These are phyloP conservation scores for Sherardia arvensis DNA, from an alignment of 257 asterid species.

Conservation along the genomic window DNA sequence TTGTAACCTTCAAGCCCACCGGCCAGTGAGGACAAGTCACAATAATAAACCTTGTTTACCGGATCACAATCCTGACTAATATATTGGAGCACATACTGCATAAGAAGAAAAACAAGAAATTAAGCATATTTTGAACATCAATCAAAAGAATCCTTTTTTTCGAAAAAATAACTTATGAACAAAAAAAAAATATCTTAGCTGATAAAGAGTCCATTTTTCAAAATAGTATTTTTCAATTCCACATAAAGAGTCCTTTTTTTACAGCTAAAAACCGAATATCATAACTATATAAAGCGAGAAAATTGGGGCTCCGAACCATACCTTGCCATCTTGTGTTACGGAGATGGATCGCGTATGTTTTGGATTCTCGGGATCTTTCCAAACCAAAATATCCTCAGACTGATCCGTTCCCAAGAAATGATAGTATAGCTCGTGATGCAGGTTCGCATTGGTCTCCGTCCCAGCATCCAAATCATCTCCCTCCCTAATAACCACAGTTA, in stretches of 20 bases:
- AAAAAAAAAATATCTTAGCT: no score
- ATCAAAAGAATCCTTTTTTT: neutral
- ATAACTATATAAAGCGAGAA: no score
- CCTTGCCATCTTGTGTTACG: constrained; percentile 93
- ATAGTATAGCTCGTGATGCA: constrained; percentile 83
- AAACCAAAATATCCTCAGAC: constrained; percentile 79
- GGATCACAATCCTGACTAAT: constrained; percentile 72
- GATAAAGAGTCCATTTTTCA: no score
- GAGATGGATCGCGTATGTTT: constrained; percentile 54
- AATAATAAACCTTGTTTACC: constrained; percentile 73
- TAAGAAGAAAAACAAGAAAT: neutral
- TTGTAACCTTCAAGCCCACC: constrained; percentile 57
- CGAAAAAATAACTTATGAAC: no score
- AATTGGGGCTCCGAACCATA: neutral
- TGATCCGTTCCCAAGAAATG: constrained; percentile 89
- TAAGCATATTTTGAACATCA: neutral
- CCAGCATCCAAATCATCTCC: constrained; percentile 75
- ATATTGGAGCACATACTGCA: constrained; percentile 78
- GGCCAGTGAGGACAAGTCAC: constrained; percentile 55
- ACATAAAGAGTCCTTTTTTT: neutral
- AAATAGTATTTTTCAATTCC: no score
- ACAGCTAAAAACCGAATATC: no score
- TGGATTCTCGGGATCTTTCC: constrained; percentile 81
- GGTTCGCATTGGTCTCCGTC: constrained; percentile 69
- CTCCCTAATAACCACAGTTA: constrained; percentile 34